Base-by-base conservation (phyloP, 2,329 filamentous ascomycete species). In the Botrytis galanthina region DNA sequence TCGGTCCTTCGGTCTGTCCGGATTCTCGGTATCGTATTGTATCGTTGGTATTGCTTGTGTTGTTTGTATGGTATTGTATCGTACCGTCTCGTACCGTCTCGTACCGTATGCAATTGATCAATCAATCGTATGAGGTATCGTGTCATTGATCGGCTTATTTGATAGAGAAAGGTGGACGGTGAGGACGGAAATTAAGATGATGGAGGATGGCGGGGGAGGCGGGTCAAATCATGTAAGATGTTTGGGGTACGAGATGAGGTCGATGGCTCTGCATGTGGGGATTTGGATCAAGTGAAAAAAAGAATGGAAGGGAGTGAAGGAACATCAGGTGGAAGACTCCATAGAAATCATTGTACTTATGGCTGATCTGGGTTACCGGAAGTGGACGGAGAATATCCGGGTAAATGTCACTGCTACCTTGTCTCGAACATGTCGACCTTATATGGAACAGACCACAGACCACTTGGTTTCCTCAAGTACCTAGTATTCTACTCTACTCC, bases 81-180 rank as follows among this genome's bases (percentile, higher is more conserved):
- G 7, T 29, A 42, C 20, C 61, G 35, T 4, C 10, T 29, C 3
- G 26, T 20, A 22, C 44, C 37, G 10, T 63, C 5, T 44, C 61
- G 26, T 64, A 22, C 16, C 42, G 10, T 20, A 9, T 16, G 10
- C 61, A 20, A 63, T 20, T 10, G n/a, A 29, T 44, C 61, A 22
- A n/a, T 18, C 61, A 32, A 39, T 51, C 32, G 44, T n/a, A 20
- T 67, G 46, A 67, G 35, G 54, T 54, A 22, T 54, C 32, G 20
- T 51, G 1, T 32, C 22, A 54, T 18, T n/a, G 44, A 51, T 35
- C 22, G 18, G 61, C 4, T 39, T 35, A 51, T 67, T n/a, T 32
- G 22, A 46, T 20, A 20, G 26, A 29, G 20, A 67, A 67, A 69
- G 66, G 66, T 69, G 66, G 66, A 69, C 66, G 48, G 66, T 32